Evolutionary conservation across 1,284 basidiomycete species (phyloP), one percentile per base, ranked within the genome.

Genomic region (Malassezia psittaci): DNA sequence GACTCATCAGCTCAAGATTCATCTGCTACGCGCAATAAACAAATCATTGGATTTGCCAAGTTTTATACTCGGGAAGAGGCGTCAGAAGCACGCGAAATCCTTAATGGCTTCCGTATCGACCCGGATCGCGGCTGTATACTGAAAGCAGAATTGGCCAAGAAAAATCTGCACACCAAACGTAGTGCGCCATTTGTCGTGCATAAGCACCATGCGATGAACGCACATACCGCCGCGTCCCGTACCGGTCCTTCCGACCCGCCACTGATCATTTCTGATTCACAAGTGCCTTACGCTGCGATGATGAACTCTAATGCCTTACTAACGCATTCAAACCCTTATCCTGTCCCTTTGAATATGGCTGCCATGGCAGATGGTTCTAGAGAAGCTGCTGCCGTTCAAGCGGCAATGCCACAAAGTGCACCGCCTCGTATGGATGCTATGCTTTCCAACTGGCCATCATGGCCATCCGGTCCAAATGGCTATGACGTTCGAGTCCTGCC

Each of bases 121-220:
- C 83, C 87, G n/a, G 87, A 96, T 74, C 90, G 90, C 65, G 90
- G 90, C 9, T 85, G 87, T 7, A 86, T 93, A 1, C 77, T 98
- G 49, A 98, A 96, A 76, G 93, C 93, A 15, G 94, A 98, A 78
- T 96, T 98, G 89, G 93, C 93, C 37, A 98, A 98, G 83, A 98
- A 98, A 82, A 96, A 98, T 72, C 76, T 98, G 43, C 93, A 98
- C 74, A 94, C 90, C 33, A 74, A 74, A 58, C 72, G 72, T 24
- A 42, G 29, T 5, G 45, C 40, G 35, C 45, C 48, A 7, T 46
- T 33, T 33, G 42, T 51, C n/a, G 19, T 36, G 10, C 36, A 21
- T 18, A 55, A 50, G 38, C 40, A 43, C 15, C 16, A 19, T 12
- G 41, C 41, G 5, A 43, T 16, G 34, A 32, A 40, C 36, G 13